Percentiles rank a stretch among this genome's conserved stretches.
These are phyloP conservation scores for Phialophora verrucosa DNA, from an alignment of 2,329 filamentous ascomycete species.

Conservation along the genomic window DNA sequence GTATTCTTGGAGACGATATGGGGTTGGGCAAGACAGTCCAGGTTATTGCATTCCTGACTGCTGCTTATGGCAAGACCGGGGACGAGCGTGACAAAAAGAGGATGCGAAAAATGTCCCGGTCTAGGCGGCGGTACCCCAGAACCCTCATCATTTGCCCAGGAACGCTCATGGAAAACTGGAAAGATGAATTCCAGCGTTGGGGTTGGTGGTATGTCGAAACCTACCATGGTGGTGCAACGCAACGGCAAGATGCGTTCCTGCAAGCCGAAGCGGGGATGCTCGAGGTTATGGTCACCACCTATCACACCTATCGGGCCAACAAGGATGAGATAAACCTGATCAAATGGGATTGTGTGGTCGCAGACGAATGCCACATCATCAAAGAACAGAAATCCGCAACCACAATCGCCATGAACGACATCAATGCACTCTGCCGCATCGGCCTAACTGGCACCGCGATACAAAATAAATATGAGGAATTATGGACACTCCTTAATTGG, in stretches of 20 bases:
- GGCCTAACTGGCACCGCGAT: conserved; percentile 95
- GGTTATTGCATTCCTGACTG: conserved; percentile 88
- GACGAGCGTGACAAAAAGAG: conserved; percentile 84
- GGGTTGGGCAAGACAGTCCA: conserved; percentile 96
- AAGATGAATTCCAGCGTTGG: conserved; percentile 83
- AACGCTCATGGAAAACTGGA: conserved; percentile 89
- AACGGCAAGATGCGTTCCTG: conserved; percentile 71
- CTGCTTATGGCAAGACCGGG: conserved; percentile 90
- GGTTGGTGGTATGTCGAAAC: conserved; percentile 92
- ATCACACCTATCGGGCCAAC: conserved; percentile 81
- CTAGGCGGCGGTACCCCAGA: conserved; percentile 76
- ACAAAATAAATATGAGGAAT: conserved; percentile 95
- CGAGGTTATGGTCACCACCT: conserved; percentile 94
- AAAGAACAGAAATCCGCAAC: conserved; percentile 80
- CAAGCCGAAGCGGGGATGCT: conserved; percentile 76
- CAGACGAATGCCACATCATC: conserved; percentile 89
- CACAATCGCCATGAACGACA: conserved; percentile 83
- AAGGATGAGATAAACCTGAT: conserved; percentile 78
- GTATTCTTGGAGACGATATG: conserved; percentile 96
- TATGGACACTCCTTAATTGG: conserved; percentile 97
- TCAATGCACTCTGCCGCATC: conserved; percentile 91
- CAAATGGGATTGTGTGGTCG: conserved; percentile 91
- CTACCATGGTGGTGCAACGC: conserved; percentile 71
- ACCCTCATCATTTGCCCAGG: conserved; percentile 88
- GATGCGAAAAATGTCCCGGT: conserved; percentile 81